phyloP scores from a whole-genome alignment of 768 basidiomycete species.

The Stropharia rugosoannulata region DNA sequence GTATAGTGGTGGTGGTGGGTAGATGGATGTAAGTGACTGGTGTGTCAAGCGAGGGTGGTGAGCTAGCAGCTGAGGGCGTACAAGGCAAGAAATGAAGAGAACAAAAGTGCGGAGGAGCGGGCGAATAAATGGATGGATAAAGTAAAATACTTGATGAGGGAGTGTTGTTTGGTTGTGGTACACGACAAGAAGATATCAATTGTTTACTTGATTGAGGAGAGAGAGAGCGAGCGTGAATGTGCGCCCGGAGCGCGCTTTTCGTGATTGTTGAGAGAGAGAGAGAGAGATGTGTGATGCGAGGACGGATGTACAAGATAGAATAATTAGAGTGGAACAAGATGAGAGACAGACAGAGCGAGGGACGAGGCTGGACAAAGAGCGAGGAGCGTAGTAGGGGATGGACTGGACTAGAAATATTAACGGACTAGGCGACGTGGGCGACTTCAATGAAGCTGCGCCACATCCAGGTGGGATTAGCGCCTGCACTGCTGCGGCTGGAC shows the following conservation, averaged over 20 bases:
- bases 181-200: neutral
- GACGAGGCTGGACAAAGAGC: neutral
- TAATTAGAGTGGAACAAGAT: neutral
- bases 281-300: neutral
- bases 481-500: conserved; percentile 1
- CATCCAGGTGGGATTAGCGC: conserved; percentile 35
- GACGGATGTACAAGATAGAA: neutral
- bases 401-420: too few relatives aligned
- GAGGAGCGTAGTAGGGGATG: neutral
- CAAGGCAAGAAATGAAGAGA: neutral
- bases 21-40: too few relatives aligned
- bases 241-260: too few relatives aligned
- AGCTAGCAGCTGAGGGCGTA: neutral
- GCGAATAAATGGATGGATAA: neutral
- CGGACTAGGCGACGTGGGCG: conserved; percentile 30
- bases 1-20: too few relatives aligned
- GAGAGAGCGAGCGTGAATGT: too few relatives aligned
- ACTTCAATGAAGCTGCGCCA: conserved; percentile 71
- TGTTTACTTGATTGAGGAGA: too few relatives aligned
- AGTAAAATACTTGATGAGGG: neutral
- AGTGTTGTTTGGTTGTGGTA: neutral
- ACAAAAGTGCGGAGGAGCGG: too few relatives aligned
- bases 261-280: too few relatives aligned
- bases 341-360: neutral
- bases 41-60: too few relatives aligned